Base-by-base conservation (phyloP, 2,329 filamentous ascomycete species). In the Elsinoe batatas region DNA sequence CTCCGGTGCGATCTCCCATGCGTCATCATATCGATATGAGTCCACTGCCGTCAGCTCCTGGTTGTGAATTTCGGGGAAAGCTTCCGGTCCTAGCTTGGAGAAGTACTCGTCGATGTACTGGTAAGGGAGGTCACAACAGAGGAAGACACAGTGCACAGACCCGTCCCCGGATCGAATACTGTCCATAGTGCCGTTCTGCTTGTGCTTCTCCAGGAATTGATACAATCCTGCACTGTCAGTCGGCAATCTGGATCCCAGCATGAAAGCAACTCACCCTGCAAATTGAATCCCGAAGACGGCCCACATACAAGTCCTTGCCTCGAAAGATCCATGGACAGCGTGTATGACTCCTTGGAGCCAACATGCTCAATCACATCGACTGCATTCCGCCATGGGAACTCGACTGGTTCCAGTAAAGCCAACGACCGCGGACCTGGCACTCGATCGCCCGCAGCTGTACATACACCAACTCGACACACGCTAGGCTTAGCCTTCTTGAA, bases 121-220 rank as follows among this genome's bases (percentile, higher is more conserved):
- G 59, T 84, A 83, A 0, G 81, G 81, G 22, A 84, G 60, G 56
- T 84, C 81, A 57, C 80, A 83, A 66, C 80, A 84, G 2, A 83
- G 64, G 64, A 84, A 84, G 0, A 80, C 79, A 44, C 77, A 80
- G 58, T 77, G 71, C 1, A 78, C 69, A 50, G 72, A 67, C 1
- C 76, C 76, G 32, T 75, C 70, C 0, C 68, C 63, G 0, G 72
- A 74, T 0, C 72, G 69, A 1, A 81, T 64, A 8, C 75, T 68
- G 0, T 64, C 35, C 11, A 82, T 65, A 0, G 68, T 74, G 0
- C 73, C 75, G 0, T 69, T 70, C 0, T 64, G 61, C 60, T 80
- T 80, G 13, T 69, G 69, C 58, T 74, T 77, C 53, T 74, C 70
- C 1, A 82, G 62, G 59, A 76, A 74, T 40, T 79, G 71, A 58